Base-by-base conservation (phyloP, 2,329 filamentous ascomycete genomes). In the Aspergillus japonicus region DNA sequence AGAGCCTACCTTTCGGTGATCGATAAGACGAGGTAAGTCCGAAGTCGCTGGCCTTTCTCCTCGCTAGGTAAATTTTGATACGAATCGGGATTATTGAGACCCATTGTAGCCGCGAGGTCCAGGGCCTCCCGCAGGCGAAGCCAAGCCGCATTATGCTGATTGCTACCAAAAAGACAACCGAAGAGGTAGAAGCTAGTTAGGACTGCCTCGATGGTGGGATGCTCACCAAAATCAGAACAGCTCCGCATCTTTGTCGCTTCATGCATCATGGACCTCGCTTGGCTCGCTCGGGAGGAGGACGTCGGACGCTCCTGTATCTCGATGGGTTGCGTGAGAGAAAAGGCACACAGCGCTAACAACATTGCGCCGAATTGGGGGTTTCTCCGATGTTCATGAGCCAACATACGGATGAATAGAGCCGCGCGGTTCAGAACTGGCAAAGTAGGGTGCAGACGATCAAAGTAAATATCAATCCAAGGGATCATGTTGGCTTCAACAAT, bases 121-220 rank as follows among this genome's bases (percentile, higher is more conserved):
- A 75, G 60, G 6, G 89, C 89, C 74, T 94, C 90, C 24, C 90
- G 85, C 19, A 94, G 78, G 69, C 91, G 86, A 69, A 87, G 91
- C 89, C 90, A 92, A 1, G 89, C 90, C 68, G 87, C 87, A 66
- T 91, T 88, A 72, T 92, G 89, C 73, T 89, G 82, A 62, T 91
- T 89, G 53, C 90, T 81, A 19, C 85, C 87, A 68, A 89, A 89
- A 70, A 89, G 84, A 69, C 87, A 89, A 33, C 85, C 88, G 67
- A 90, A 92, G 24, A 93, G 74, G 74, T 93, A 92, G 74, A 90
- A 92, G 66, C 88, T 91, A 21, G 89, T 91, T 60, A 87, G 85
- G 21, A 79, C 73, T 0, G 76, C 73, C 51, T 74, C 72, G 12
- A 79, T 69, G 1, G 77, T 77, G 1, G 78, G 77, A 39, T 73